Conservation (phyloP, 805 yeast genomes). For the Clavispora asparagi region DNA sequence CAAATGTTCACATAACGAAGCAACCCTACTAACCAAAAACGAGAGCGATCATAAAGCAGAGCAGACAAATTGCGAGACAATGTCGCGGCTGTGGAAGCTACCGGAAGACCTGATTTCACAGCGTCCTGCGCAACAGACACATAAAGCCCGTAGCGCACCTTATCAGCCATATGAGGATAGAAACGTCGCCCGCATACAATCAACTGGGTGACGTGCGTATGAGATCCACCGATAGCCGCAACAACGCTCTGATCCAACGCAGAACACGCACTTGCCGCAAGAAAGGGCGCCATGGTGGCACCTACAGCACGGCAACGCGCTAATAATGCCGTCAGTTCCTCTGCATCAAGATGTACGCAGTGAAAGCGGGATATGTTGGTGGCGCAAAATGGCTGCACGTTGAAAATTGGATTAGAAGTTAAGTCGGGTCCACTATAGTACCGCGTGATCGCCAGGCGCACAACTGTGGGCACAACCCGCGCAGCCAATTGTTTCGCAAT, state of each 20-base stretch:
- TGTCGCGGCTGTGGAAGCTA: neutral
- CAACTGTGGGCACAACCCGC: neutral
- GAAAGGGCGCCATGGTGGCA: conserved; percentile 8
- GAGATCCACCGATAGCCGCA: neutral
- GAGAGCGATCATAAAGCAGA: conserved; percentile 2
- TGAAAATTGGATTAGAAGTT: conserved; percentile 4
- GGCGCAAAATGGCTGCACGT: conserved; percentile 4
- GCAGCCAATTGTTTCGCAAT: conserved; percentile 1
- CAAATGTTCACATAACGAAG: conserved; percentile 7
- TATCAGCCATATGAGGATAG: conserved; percentile 4
- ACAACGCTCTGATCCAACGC: conserved; percentile 3
- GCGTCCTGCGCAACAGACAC: conserved; percentile 1
- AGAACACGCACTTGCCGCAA: conserved; percentile 4
- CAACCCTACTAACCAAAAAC: conserved; percentile 5
- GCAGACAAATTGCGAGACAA: conserved; percentile 1
- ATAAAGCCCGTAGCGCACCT: conserved; percentile 9
- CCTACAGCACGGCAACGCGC: conserved; percentile 1
- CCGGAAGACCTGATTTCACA: conserved; percentile 1
- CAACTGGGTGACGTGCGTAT: neutral
- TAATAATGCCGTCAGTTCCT: conserved; percentile 2
- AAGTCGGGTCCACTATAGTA: conserved; percentile 4
- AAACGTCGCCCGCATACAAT: conserved; percentile 10
- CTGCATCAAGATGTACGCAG: conserved; percentile 3
- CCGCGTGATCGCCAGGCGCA: neutral
- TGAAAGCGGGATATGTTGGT: conserved; percentile 4